Base-by-base conservation (phyloP, 2,329 filamentous ascomycete genomes). In the Neofusicoccum sp. region DNA sequence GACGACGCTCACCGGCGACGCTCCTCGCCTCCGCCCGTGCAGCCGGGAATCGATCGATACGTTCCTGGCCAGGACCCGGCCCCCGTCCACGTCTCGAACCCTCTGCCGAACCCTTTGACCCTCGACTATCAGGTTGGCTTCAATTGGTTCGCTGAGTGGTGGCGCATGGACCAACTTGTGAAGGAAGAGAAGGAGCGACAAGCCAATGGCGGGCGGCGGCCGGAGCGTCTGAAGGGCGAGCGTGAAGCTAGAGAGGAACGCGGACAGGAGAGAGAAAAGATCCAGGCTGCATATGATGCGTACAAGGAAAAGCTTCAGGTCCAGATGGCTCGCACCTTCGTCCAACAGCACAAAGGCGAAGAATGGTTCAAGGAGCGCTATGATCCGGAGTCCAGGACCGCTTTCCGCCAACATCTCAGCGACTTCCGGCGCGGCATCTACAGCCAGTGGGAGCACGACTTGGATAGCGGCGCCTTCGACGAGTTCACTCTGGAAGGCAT, bases 301-400 rank as follows among this genome's bases (percentile, higher is more conserved):
- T 88, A 88, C 77, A 88, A 88, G 71, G 82, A 84, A 67, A 85
- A 86, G 62, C 76, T 87, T 9, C 85, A 87, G 66, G 78, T 86
- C 36, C 83, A 84, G 66, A 93, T 96, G 89, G 93, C 95, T 0
- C 87, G 92, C 65, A 82, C 85, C 1, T 99, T 99, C 72, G 95
- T 99, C 43, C 86, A 89, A 53, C 89, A 92, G 68, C 95, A 99
- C 76, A 96, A 96, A 73, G 87, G 87, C 44, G 95, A 99, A 74
- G 93, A 99, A 72, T 99, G 95, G 95, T 99, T 99, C 78, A 91
- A 89, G 68, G 95, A 99, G 76, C 88, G 91, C 72, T 99, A 99
- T 69, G 88, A 96, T 31, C 85, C 91, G 1, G 91, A 95, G 66
- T 86, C 93, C 59, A 84, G 90, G 57, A 88, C 93, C 65, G 82